Evolutionary conservation across 495 filamentous ascomycete genomes (phyloP), one percentile per base, ranked within the genome.

Genomic region (Daldinia bambusicola): DNA sequence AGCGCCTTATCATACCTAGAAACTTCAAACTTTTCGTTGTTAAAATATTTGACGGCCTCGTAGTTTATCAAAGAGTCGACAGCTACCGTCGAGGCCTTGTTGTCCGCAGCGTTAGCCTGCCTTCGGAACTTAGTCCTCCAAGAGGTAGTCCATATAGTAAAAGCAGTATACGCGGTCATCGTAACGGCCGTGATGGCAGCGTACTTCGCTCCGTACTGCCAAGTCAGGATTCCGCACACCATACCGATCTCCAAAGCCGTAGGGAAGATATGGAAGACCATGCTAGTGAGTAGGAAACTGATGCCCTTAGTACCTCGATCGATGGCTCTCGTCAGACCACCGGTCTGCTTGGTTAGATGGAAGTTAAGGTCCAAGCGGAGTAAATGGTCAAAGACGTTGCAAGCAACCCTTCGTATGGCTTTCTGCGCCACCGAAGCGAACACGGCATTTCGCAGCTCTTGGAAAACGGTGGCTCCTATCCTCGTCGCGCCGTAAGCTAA

Each of bases 1-100:
- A 99, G 84, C 0, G 95, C 93, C 69, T 90, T 88, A 78, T 98
- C 94, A 76, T 99, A 99, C 26, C 95, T 89, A 20, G 86, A 89
- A 48, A 95, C 91, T 79, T 99, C 95, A 70, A 93, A 97, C 73
- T 91, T 91, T 77, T 99, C 95, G 77, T 98, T 98, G 80, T 98
- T 99, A 85, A 99, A 99, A 83, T 98, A 97, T 82, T 98, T 98
- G 70, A 99, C 95, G 14, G 95, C 96, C 78, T 99, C 95, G 75
- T 97, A 98, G 80, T 98, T 98, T 82, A 99, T 97, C 36, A 99
- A 83, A 1, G 93, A 94, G 80, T 99, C 95, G 1, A 98, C 95
- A 0, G 95, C 95, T 34, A 98, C 93, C 0, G 95, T 98, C 9
- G 94, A 95, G 10, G 92, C 96, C 72, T 90, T 91, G 78, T 98